Conservation (phyloP, 257 asterid species). For the Lavandula angustifolia region DNA sequence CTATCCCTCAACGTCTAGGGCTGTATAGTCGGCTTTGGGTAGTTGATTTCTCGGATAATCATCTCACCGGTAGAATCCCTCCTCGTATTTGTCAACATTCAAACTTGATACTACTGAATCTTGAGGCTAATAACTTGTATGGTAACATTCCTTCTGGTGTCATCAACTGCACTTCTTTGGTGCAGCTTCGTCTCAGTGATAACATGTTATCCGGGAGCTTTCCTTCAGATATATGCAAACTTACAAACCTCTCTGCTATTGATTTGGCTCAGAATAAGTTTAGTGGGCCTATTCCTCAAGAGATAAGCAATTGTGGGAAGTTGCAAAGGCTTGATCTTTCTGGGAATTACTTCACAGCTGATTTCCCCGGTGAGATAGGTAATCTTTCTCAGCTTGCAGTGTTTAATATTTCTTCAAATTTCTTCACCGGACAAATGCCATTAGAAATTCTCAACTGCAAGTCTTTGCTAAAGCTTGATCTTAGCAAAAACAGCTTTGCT, state of each 20-base stretch:
- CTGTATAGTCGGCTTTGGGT: slow-evolving; percentile 73
- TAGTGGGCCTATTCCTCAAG: slow-evolving; percentile 67
- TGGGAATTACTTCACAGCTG: slow-evolving; percentile 57
- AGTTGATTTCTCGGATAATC: slow-evolving; percentile 71
- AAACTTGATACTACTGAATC: slow-evolving; percentile 70
- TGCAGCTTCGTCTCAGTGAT: slow-evolving; percentile 66
- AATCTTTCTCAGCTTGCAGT: slow-evolving; percentile 68
- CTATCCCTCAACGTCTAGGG: slow-evolving; percentile 78
- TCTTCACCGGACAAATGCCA: slow-evolving; percentile 61
- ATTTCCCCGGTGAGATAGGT: slow-evolving; percentile 73
- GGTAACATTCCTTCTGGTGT: slow-evolving; percentile 70
- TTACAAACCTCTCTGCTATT: slow-evolving; percentile 69
- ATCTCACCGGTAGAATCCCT: slow-evolving; percentile 72
- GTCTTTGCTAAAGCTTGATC: slow-evolving; percentile 84
- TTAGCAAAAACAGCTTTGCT: slow-evolving; percentile 63
- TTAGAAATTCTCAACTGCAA: slow-evolving; percentile 61
- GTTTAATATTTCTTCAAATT: slow-evolving; percentile 70
- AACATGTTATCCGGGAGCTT: slow-evolving; percentile 65
- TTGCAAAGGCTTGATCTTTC: slow-evolving; percentile 89
- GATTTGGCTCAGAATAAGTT: slow-evolving; percentile 78
- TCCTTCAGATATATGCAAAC: slow-evolving; percentile 70
- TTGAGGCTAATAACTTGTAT: slow-evolving; percentile 59
- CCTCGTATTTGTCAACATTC: slow-evolving; percentile 59
- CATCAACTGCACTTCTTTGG: slow-evolving; percentile 59
- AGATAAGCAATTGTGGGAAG: slow-evolving; percentile 58